phyloP scores from a whole-genome alignment of 2,329 filamentous ascomycete genomes.

The Zymoseptoria tritici region DNA sequence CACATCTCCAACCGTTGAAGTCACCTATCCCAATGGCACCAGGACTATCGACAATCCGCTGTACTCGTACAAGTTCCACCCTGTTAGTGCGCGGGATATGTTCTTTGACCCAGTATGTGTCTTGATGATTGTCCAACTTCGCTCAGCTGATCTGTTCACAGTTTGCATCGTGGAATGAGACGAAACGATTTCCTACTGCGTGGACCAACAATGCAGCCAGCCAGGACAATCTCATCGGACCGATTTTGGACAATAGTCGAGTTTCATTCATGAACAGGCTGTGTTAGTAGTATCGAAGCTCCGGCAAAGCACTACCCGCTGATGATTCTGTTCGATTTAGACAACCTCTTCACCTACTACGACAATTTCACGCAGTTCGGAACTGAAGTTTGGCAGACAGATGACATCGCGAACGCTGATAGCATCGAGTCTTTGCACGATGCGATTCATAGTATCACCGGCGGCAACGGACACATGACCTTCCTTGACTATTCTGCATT shows the following conservation, averaged over 20 bases:
- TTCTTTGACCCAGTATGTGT: conserved; percentile 53
- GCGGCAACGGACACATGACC: conserved; percentile 58
- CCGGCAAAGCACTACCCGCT: background rate
- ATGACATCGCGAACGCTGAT: conserved; percentile 45
- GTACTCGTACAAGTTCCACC: conserved; percentile 34
- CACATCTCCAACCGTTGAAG: conserved; percentile 31
- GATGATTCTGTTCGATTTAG: background rate
- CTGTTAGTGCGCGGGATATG: conserved; percentile 52
- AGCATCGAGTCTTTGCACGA: conserved; percentile 48
- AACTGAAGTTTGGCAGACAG: conserved; percentile 55
- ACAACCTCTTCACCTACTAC: conserved; percentile 61
- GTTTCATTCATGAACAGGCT: conserved; percentile 53
- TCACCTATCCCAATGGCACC: conserved; percentile 29
- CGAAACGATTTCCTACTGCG: conserved; percentile 49
- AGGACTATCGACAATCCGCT: conserved; percentile 29
- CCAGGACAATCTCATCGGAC: conserved; percentile 50
- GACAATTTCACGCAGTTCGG: conserved; percentile 61
- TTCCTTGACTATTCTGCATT: conserved; percentile 65
- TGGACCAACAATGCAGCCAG: conserved; percentile 42
- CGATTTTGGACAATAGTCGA: conserved; percentile 47
- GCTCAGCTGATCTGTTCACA: conserved; percentile 23
- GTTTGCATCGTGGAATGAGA: conserved; percentile 54
- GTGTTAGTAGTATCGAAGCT: conserved; percentile 23
- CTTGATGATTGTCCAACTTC: background rate
- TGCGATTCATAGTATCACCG: conserved; percentile 47